A percentile compares a stretch with the other conserved stretches of the same genome.
Conservation (phyloP, 371 early-diverging fungal species). For the Syncephalastrum racemosum region DNA sequence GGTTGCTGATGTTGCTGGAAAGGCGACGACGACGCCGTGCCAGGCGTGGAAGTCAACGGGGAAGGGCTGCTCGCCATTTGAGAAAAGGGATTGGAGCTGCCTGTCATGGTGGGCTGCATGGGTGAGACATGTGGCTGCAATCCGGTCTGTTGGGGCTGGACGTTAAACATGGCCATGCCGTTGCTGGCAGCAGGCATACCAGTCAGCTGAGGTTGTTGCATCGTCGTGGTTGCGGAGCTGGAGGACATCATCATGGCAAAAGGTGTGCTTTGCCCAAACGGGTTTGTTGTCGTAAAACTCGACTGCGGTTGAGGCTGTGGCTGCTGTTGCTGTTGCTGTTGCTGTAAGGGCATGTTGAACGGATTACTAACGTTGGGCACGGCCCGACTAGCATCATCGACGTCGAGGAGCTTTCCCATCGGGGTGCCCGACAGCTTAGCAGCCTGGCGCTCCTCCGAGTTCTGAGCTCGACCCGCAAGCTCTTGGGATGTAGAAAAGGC, state of each 20-base stretch:
- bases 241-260: not conserved
- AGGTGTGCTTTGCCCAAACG: conserved; percentile 3
- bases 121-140: conserved; percentile 6
- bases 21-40: not conserved
- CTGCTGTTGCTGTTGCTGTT: conserved; percentile 22
- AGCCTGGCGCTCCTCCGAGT: conserved; percentile 17
- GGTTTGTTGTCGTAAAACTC: conserved; percentile 7
- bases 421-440: conserved; percentile 19
- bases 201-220: conserved; percentile 9
- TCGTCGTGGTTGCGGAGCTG: conserved; percentile 7
- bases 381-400: conserved; percentile 13
- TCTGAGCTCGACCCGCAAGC: conserved; percentile 27
- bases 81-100: conserved; percentile 21
- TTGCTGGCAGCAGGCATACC: conserved; percentile 8
- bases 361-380: conserved; percentile 22
- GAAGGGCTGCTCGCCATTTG: conserved; percentile 14
- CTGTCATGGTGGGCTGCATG: conserved; percentile 9
- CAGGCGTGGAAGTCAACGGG: not conserved
- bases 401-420: conserved; percentile 18
- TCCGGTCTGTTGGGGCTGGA: conserved; percentile 8
- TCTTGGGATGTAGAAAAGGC: conserved; percentile 12
- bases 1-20: conserved; percentile 4
- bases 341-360: conserved; percentile 25
- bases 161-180: not conserved
- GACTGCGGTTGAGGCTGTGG: conserved; percentile 18